Conservation (phyloP, 805 yeast genomes). For the Schwanniomyces polymorphus region DNA sequence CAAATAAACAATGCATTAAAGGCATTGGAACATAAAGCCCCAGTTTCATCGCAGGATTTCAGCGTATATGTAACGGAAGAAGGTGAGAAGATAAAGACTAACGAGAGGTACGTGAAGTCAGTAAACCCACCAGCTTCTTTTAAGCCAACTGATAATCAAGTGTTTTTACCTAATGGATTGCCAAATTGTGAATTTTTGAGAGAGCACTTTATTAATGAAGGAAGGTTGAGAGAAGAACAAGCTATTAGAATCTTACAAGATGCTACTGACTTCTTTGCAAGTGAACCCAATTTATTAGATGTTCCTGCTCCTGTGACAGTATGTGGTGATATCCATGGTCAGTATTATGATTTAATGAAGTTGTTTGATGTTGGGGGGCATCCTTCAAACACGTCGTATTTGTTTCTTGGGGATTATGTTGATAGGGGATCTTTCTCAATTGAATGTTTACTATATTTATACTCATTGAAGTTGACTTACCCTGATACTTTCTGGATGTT, state of each 20-base stretch:
- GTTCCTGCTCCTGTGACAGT: slow-evolving; percentile 94
- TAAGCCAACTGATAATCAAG: slow-evolving; percentile 65
- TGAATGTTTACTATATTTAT: slow-evolving; percentile 75
- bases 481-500: slow-evolving; percentile 76
- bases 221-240: slow-evolving; percentile 72
- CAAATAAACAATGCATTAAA: slow-evolving; percentile 65
- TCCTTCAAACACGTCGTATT: slow-evolving; percentile 71
- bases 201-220: slow-evolving; percentile 77
- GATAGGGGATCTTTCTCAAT: slow-evolving; percentile 91
- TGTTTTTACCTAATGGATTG: slow-evolving; percentile 61
- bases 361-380: slow-evolving; percentile 92
- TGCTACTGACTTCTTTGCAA: slow-evolving; percentile 62
- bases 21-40: slow-evolving; percentile 51
- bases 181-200: slow-evolving; percentile 74
- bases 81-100: slow-evolving; percentile 56
- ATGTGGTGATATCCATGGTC: slow-evolving; percentile 98
- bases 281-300: slow-evolving; percentile 76
- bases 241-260: slow-evolving; percentile 61
- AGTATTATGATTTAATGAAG: slow-evolving; percentile 85
- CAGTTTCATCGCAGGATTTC: slow-evolving; percentile 30
- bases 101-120: slow-evolving; percentile 52
- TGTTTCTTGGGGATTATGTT: slow-evolving; percentile 92
- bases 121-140: slow-evolving; percentile 69
- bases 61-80: slow-evolving; percentile 54
- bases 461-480: slow-evolving; percentile 74